Percentiles rank a stretch among this genome's conserved stretches.
Conservation (phyloP, 2,329 filamentous ascomycete genomes). For the Arthrobotrys iridis region DNA sequence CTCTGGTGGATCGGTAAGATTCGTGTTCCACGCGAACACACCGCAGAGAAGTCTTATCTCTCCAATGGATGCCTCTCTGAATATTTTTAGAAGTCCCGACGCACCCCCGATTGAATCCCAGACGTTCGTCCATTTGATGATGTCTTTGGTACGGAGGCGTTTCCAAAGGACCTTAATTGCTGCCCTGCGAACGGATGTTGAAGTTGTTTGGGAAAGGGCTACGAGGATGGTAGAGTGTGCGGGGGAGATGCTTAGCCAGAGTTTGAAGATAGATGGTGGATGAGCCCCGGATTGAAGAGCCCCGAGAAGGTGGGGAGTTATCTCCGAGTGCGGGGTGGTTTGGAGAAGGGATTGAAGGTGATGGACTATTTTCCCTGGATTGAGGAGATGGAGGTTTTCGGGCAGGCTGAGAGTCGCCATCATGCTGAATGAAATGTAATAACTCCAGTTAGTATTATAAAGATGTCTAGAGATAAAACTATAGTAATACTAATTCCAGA, state of each 20-base stretch:
- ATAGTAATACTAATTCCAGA: too few species aligned
- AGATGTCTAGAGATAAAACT: too few species aligned
- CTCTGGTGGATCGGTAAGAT: background rate
- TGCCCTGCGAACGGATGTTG: background rate
- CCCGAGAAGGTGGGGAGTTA: background rate
- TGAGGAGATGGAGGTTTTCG: background rate
- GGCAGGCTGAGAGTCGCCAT: background rate
- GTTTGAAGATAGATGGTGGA: slow-evolving; percentile 2
- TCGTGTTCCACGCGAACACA: background rate
- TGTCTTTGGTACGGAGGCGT: background rate
- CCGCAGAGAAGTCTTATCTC: background rate
- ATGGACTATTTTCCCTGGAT: background rate
- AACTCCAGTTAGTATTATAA: too few species aligned
- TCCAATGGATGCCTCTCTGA: background rate
- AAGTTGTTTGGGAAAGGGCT: background rate
- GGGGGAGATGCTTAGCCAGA: slow-evolving; percentile 7
- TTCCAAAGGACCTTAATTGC: background rate
- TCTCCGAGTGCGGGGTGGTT: background rate
- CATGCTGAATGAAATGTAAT: too few species aligned
- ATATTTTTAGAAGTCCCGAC: background rate
- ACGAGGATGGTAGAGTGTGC: background rate
- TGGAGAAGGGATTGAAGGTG: background rate
- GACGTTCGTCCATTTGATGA: background rate
- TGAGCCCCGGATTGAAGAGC: background rate
- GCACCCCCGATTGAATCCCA: slow-evolving; percentile 12